Conservation (phyloP, 1,284 basidiomycete genomes). For the Peniophora sp. region DNA sequence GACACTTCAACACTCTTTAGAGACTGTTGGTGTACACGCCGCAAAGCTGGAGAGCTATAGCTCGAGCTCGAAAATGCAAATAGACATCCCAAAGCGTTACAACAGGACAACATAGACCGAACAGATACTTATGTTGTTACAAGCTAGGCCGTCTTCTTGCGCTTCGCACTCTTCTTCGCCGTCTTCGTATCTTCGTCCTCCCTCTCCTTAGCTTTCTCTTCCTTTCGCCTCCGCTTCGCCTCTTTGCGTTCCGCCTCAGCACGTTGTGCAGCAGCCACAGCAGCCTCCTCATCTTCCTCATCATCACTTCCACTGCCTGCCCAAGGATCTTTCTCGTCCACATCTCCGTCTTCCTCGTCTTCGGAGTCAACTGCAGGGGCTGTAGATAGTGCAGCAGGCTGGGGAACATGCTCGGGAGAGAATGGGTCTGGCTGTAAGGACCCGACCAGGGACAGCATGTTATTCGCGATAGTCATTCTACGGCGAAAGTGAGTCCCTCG, state of each 20-base stretch:
- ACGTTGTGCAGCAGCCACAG: conserved; percentile 14
- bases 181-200: conserved; percentile 18
- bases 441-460: conserved; percentile 90
- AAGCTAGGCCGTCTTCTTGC: conserved; percentile 15
- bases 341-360: too few species aligned
- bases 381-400: conserved; percentile 12
- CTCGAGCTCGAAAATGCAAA: too few species aligned
- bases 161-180: conserved; percentile 28
- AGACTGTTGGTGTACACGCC: too few species aligned
- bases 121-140: too few species aligned
- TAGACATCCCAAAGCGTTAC: too few species aligned
- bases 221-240: conserved; percentile 23
- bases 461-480: conserved; percentile 88
- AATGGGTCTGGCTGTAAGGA: conserved; percentile 86
- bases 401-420: conserved; percentile 50
- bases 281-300: conserved; percentile 27
- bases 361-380: conserved; percentile 16
- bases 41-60: too few species aligned
- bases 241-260: conserved; percentile 18
- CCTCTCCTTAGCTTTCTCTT: conserved; percentile 21
- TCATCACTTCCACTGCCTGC: conserved; percentile 18
- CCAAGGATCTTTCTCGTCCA: background rate
- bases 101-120: too few species aligned
- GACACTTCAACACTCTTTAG: too few species aligned
- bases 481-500: background rate